Conservation (phyloP, 441 rosid species). For the Dalechampia spathulata region DNA sequence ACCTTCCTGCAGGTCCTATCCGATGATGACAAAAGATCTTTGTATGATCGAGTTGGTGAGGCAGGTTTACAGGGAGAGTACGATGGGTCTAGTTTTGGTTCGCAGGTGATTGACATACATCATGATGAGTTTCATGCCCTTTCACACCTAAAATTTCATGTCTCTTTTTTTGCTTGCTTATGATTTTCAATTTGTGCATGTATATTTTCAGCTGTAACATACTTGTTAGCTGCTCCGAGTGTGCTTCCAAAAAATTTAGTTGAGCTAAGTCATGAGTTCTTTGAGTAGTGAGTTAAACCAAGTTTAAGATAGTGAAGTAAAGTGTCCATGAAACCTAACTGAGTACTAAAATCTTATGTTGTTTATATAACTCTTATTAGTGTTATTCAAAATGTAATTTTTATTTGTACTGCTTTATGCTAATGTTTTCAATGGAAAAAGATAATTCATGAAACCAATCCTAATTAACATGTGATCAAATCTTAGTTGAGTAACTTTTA, state of each 20-base stretch:
- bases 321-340: background rate
- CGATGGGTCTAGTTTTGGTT: slow-evolving; percentile 40
- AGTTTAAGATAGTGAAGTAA: background rate
- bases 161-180: background rate
- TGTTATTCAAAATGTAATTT: too few species aligned
- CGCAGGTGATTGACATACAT: slow-evolving; percentile 66
- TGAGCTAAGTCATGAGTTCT: background rate
- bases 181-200: background rate
- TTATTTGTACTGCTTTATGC: too few species aligned
- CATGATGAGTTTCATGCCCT: too few species aligned
- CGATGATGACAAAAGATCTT: slow-evolving; percentile 85
- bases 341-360: background rate
- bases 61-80: slow-evolving; percentile 59
- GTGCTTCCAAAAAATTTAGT: too few species aligned
- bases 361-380: too few species aligned
- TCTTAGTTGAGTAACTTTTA: background rate
- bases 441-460: too few species aligned
- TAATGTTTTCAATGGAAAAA: too few species aligned
- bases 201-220: background rate
- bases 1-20: slow-evolving; percentile 72
- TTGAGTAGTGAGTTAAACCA: background rate
- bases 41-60: slow-evolving; percentile 83
- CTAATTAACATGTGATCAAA: too few species aligned
- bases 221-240: background rate
- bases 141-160: slow-evolving; percentile 13